phyloP scores from a whole-genome alignment of 495 filamentous ascomycete genomes.

The Lasiosphaeria ovina region DNA sequence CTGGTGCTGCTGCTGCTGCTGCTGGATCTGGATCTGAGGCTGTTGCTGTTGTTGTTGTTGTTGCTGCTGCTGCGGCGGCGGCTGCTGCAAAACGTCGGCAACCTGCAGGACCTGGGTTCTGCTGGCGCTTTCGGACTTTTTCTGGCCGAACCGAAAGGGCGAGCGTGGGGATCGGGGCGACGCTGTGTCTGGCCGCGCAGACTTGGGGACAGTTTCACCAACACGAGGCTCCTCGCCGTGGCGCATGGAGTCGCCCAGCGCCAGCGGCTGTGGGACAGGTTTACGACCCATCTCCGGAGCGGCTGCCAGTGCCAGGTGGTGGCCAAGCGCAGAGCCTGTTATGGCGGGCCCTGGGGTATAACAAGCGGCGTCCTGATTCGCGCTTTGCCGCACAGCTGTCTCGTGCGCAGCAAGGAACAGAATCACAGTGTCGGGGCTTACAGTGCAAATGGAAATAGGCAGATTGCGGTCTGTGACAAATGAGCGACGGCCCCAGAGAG shows the following conservation, averaged over 20 bases:
- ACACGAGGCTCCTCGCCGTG: constrained; percentile 32
- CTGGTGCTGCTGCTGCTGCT: neutral
- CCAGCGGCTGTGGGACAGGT: constrained; percentile 52
- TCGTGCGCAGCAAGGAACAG: constrained; percentile 30
- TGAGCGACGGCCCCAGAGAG: constrained; percentile 29
- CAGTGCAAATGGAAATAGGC: constrained; percentile 33
- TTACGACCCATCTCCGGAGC: constrained; percentile 51
- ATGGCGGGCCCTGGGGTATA: constrained; percentile 28
- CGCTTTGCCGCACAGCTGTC: constrained; percentile 32
- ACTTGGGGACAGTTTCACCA: constrained; percentile 38
- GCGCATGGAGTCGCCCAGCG: constrained; percentile 39
- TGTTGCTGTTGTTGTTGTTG: constrained; percentile 14
- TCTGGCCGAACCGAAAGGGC: constrained; percentile 45
- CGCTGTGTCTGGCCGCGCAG: constrained; percentile 37
- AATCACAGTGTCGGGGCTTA: constrained; percentile 37
- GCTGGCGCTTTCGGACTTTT: constrained; percentile 32
- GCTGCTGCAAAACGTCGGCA: constrained; percentile 37
- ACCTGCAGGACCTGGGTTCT: constrained; percentile 34
- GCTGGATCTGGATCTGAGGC: constrained; percentile 16
- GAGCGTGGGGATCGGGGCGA: constrained; percentile 54
- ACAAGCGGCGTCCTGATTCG: constrained; percentile 33
- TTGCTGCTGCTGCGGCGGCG: constrained; percentile 13
- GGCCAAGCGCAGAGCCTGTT: constrained; percentile 24
- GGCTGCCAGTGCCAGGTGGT: constrained; percentile 15
- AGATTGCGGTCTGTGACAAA: constrained; percentile 43